A percentile compares a stretch with the other conserved stretches of the same genome.
phyloP scores from a whole-genome alignment of 345 rosid genomes.

The Citrus maxima region DNA sequence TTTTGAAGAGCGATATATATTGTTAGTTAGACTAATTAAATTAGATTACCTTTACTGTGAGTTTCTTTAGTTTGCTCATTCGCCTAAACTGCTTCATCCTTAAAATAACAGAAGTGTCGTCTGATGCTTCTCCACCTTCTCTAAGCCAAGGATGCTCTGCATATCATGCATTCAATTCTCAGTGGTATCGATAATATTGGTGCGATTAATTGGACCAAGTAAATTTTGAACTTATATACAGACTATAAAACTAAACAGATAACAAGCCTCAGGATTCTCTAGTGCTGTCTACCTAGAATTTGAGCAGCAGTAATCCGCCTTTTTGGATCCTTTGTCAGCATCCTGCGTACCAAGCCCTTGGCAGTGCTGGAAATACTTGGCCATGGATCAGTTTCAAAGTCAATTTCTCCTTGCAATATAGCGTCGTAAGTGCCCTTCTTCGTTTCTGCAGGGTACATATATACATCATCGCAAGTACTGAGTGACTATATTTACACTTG shows the following conservation, averaged over 20 bases:
- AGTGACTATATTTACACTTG: background rate
- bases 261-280: background rate
- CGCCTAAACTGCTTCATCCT: slow-evolving; percentile 96
- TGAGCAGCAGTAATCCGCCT: slow-evolving; percentile 64
- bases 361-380: slow-evolving; percentile 74
- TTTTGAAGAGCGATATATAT: too few relatives aligned
- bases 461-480: background rate
- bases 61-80: slow-evolving; percentile 92
- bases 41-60: slow-evolving; percentile 66
- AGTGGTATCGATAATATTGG: background rate
- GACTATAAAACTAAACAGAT: too few relatives aligned
- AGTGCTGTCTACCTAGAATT: slow-evolving; percentile 48
- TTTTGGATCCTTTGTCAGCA: slow-evolving; percentile 71
- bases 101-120: slow-evolving; percentile 83
- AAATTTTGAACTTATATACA: background rate
- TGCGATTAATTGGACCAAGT: background rate
- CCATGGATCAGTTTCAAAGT: slow-evolving; percentile 78
- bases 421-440: slow-evolving; percentile 80
- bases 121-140: slow-evolving; percentile 78
- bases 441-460: slow-evolving; percentile 42
- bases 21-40: background rate
- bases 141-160: slow-evolving; percentile 75
- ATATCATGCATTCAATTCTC: background rate
- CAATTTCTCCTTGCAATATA: slow-evolving; percentile 67
- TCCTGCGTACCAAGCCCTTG: slow-evolving; percentile 68